Base-by-base conservation (phyloP, 129 eudicot species). In the Pittosporum tobira region DNA sequence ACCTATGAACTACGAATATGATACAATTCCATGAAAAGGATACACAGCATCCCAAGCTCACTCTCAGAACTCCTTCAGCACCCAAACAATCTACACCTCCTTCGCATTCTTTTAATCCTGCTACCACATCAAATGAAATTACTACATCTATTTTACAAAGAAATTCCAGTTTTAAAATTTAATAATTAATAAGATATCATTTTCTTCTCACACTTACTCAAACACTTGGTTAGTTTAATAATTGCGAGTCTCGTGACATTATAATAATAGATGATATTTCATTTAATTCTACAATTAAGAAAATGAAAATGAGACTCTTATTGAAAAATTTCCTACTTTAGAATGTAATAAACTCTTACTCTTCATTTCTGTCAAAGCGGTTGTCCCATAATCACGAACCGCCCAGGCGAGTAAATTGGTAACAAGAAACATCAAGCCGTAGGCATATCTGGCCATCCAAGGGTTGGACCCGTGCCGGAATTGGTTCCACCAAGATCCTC, bases 401-500 rank as follows among this genome's bases (percentile, higher is more conserved):
- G 76, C 95, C 95, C 95, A 87, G 5, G 95, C 95, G 51, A 87
- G 78, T 74, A 87, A 62, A 75, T 79, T 87, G 0, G 78, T 78
- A 61, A 83, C 29, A 23, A 87, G 75, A 71, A 87, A 87, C 70
- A 87, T 71, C 75, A 87, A 65, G 27, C 83, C 75, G n/a, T 83
- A 87, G 45, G 80, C 84, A 75, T 87, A 87, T 87, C 95, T 78
- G 14, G 95, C 95, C 95, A 87, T 87, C 95, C 95, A 87, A 21
- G 95, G 95, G 61, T 87, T 87, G 1, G 85, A 77, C 25, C 95
- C 93, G 71, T 68, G 64, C 0, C 68, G 76, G 46, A 87, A 87
- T 24, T 87, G 95, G 31, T 71, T 62, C 49, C 78, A 82, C 93
- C 95, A 83, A 38, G 95, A 61, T 10, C 84, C 95, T 10, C 84